Base-by-base conservation (phyloP, 2,329 filamentous ascomycete genomes). In the Epichloe uncinata region DNA sequence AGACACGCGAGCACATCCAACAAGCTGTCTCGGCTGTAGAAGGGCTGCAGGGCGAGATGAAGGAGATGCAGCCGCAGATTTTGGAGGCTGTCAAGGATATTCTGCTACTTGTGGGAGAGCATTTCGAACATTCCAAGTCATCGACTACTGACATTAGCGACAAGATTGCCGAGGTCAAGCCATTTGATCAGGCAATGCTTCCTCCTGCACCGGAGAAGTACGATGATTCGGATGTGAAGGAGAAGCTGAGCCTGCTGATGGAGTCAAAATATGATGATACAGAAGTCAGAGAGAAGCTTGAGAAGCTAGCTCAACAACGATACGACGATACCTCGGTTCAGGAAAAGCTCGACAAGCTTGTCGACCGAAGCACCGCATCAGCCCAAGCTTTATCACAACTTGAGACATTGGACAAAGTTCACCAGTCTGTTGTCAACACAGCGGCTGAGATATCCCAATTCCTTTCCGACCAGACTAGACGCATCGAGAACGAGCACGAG, bases 11-110 rank as follows among this genome's bases (percentile, higher is more conserved):
- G 36, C 83, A 94, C 57, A 75, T 95, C 49, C 79, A 84, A 57
- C 84, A 88, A 60, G 81, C 87, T 11, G 72, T 89, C 37, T 77
- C 77, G 50, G 79, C 79, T 7, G 81, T 95, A 15, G 83, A 86
- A 56, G 81, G 80, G 22, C 72, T 97, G 1, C 85, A 94, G 61
- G 84, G 77, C 52, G 82, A 93, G 51, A 77, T 95, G 33, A 78
- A 78, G 8, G 89, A 96, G 63, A 84, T 85, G 56, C 85, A 96
- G 58, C 93, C 93, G 1, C 85, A 94, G 68, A 85, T 97, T 56
- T 77, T 96, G 51, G 83, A 91, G 48, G 80, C 86, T 0, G 79
- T 98, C 56, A 85, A 88, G 58, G 87, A 96, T 59, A 81, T 97
- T n/a, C 74, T 94, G 38, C 73, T 81, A 7, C 75, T 94, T 22